These are phyloP conservation scores for Tripterygium wilfordii DNA, from an alignment of 177 flowering plant genomes.

Conservation along the genomic window DNA sequence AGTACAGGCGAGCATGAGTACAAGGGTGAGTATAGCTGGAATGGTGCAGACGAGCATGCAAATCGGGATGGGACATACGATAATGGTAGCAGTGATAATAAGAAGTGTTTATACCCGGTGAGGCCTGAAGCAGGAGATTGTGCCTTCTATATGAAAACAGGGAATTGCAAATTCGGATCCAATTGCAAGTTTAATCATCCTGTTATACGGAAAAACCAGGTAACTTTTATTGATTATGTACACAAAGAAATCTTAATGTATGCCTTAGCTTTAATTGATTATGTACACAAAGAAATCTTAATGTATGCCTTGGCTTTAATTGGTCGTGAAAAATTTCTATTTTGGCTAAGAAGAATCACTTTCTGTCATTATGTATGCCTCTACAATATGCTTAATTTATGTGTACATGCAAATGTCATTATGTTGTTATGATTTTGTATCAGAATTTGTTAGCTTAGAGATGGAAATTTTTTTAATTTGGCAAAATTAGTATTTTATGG, in stretches of 20 bases:
- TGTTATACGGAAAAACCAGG: conserved; percentile 31
- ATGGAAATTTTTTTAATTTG: no score
- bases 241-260: no score
- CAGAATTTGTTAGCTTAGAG: no score
- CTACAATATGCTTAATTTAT: no score
- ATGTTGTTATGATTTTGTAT: no score
- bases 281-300: no score
- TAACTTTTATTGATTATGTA: conserved; percentile 4
- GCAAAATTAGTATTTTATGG: no score
- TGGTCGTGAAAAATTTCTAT: background rate
- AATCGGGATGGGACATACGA: background rate
- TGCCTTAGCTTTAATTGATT: no score
- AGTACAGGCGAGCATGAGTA: background rate
- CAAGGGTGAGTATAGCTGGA: background rate
- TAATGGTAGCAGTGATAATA: conserved; percentile 8
- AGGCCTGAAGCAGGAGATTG: conserved; percentile 53
- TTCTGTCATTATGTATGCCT: no score
- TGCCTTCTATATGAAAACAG: conserved; percentile 35
- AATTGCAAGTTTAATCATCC: conserved; percentile 65
- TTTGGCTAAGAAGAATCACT: no score
- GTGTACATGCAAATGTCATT: no score
- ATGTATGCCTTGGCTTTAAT: background rate
- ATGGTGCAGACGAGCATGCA: no score
- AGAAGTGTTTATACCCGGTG: conserved; percentile 22
- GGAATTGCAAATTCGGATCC: conserved; percentile 37